phyloP scores from a whole-genome alignment of 352 stramenopile genomes.

The Globisporangium paroecandrum region DNA sequence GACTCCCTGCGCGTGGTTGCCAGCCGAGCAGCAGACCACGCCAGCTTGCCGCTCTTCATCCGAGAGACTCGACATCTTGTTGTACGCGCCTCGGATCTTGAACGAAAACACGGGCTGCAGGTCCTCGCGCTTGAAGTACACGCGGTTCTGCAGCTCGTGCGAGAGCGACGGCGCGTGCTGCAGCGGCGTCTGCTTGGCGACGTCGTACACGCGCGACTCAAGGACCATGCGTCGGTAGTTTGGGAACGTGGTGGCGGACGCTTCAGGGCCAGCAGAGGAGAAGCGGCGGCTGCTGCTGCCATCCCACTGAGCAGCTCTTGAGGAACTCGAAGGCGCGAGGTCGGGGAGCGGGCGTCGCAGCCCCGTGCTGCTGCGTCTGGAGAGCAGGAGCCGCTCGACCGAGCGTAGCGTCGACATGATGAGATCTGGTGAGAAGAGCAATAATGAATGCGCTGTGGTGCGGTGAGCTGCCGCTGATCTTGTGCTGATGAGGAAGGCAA shows the following conservation, averaged over 20 bases:
- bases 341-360: neutral
- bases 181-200: conserved; percentile 81
- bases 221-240: conserved; percentile 88
- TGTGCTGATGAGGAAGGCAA: neutral
- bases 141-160: conserved; percentile 69
- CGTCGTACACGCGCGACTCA: conserved; percentile 83
- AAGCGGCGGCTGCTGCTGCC: neutral
- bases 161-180: conserved; percentile 67
- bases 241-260: conserved; percentile 11
- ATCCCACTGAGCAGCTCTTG: conserved; percentile 2
- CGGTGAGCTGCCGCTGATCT: neutral
- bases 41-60: conserved; percentile 66
- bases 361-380: neutral
- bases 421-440: neutral
- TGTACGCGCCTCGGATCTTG: conserved; percentile 98
- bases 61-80: conserved; percentile 95
- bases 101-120: conserved; percentile 98
- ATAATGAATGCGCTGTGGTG: neutral
- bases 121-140: conserved; percentile 96
- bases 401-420: conserved; percentile 7
- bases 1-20: conserved; percentile 99
- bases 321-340: neutral
- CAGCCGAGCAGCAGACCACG: conserved; percentile 82
- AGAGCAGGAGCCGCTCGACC: conserved; percentile 6
- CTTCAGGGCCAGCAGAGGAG: conserved; percentile 12